A percentile compares a stretch with the other conserved stretches of the same genome.
Conservation (phyloP, 2,329 filamentous ascomycete genomes). For the Ciborinia camelliae region DNA sequence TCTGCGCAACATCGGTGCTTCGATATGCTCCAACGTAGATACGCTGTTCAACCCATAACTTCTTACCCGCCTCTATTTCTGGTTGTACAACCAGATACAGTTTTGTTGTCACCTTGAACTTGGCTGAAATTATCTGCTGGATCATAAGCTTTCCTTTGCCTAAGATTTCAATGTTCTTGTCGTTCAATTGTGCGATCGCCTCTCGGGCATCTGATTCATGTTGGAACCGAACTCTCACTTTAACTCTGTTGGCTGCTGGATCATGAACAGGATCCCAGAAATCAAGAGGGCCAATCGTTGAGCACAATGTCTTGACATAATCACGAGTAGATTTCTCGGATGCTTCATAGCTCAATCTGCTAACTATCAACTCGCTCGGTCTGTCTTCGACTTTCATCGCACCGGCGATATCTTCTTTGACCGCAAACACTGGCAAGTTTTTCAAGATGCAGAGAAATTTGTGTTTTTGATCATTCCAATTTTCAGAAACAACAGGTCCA, state of each 20-base stretch:
- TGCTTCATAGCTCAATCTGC: not conserved
- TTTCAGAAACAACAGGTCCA: not conserved
- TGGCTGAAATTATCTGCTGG: conserved; percentile 39
- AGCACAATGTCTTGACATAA: not conserved
- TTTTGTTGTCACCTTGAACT: conserved; percentile 40
- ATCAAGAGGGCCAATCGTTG: not conserved
- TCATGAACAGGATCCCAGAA: not conserved
- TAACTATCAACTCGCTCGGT: not conserved
- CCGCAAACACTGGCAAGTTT: not conserved
- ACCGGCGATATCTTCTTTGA: not conserved
- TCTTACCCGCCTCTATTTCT: conserved; percentile 32
- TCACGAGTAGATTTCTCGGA: not conserved
- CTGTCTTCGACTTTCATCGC: not conserved
- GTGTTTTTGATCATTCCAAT: not conserved
- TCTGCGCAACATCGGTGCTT: conserved; percentile 25
- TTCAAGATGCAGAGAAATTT: not conserved
- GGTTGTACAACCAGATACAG: conserved; percentile 38
- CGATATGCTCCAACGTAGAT: conserved; percentile 35
- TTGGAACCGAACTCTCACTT: conserved; percentile 42
- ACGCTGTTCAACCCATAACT: conserved; percentile 37
- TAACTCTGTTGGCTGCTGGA: conserved; percentile 27
- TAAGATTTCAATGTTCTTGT: conserved; percentile 36
- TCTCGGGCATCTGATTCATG: conserved; percentile 40
- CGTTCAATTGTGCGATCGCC: conserved; percentile 38
- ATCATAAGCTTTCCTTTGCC: conserved; percentile 39